Conservation (phyloP, 495 filamentous ascomycete species). For the Ascodesmis nigricans region DNA sequence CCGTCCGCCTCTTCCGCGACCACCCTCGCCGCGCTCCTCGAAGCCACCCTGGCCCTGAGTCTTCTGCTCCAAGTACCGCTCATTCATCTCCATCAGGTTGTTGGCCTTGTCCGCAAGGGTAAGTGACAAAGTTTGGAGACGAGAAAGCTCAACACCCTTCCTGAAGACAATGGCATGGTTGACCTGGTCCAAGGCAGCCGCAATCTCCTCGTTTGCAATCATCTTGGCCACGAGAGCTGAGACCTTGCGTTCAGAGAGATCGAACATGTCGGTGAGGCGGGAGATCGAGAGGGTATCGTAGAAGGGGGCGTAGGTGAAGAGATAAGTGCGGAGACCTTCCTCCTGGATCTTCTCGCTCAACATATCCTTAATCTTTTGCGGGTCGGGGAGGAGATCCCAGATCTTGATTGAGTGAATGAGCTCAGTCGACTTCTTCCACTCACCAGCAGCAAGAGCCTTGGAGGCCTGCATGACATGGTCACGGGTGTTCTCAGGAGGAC, state of each 20-base stretch:
- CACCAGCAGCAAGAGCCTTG: slow-evolving; percentile 82
- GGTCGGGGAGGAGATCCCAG: slow-evolving; percentile 86
- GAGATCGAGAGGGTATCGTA: slow-evolving; percentile 85
- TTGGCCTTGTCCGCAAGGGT: slow-evolving; percentile 90
- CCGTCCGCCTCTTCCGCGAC: slow-evolving; percentile 44
- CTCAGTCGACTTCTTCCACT: slow-evolving; percentile 88
- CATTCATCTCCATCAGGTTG: slow-evolving; percentile 86
- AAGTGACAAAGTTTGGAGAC: slow-evolving; percentile 84
- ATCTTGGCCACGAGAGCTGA: slow-evolving; percentile 92
- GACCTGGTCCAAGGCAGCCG: slow-evolving; percentile 91
- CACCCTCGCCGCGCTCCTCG: slow-evolving; percentile 66
- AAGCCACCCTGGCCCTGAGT: slow-evolving; percentile 90
- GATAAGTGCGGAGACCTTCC: slow-evolving; percentile 90
- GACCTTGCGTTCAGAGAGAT: slow-evolving; percentile 73
- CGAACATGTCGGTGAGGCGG: slow-evolving; percentile 84
- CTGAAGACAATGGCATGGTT: slow-evolving; percentile 95
- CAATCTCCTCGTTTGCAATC: slow-evolving; percentile 97
- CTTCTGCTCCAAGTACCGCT: slow-evolving; percentile 85
- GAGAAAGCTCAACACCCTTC: slow-evolving; percentile 92
- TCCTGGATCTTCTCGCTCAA: slow-evolving; percentile 94
- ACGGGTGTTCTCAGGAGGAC: slow-evolving; percentile 91
- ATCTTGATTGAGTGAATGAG: slow-evolving; percentile 97
- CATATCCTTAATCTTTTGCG: slow-evolving; percentile 85
- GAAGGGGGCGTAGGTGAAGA: slow-evolving; percentile 98
- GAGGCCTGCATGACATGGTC: slow-evolving; percentile 98